These are phyloP conservation scores for Aspergillus hortae DNA, from an alignment of 2,329 filamentous ascomycete species.

Conservation along the genomic window DNA sequence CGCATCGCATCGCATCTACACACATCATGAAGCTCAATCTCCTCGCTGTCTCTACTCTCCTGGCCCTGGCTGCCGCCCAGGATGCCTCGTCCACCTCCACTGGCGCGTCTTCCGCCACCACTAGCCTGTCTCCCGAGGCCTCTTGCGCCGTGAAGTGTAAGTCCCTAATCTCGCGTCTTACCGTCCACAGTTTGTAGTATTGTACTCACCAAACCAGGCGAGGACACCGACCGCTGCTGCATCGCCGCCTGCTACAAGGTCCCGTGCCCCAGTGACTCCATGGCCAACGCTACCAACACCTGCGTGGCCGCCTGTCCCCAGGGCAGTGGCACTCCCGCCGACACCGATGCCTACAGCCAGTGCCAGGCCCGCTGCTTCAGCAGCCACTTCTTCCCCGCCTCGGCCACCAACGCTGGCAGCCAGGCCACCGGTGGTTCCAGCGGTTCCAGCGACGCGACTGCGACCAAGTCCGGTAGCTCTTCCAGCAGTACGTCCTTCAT, in stretches of 20 bases:
- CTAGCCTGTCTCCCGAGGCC: conserved; percentile 30
- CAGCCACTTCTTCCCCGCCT: conserved; percentile 45
- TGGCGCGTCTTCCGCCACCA: conserved; percentile 27
- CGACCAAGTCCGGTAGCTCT: conserved; percentile 9
- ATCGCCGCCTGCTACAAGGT: conserved; percentile 49
- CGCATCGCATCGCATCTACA: not conserved
- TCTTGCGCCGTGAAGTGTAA: conserved; percentile 37
- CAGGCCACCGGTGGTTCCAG: conserved; percentile 12
- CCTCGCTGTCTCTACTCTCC: conserved; percentile 43
- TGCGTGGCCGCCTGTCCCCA: conserved; percentile 53
- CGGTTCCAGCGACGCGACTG: conserved; percentile 16
- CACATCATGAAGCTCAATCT: conserved; percentile 42
- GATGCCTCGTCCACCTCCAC: conserved; percentile 18
- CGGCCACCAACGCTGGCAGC: conserved; percentile 18
- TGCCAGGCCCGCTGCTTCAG: conserved; percentile 51
- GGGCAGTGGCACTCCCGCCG: conserved; percentile 47
- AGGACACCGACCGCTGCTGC: conserved; percentile 47
- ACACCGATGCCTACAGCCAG: conserved; percentile 44
- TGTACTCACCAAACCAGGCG: conserved; percentile 28
- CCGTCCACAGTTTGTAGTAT: no score
- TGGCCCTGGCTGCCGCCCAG: conserved; percentile 44
- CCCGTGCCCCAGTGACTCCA: conserved; percentile 50
- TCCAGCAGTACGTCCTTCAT: conserved; percentile 11
- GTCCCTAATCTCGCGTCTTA: not conserved
- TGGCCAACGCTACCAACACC: conserved; percentile 49